Evolutionary conservation across 352 stramenopile genomes (phyloP), one percentile per base, ranked within the genome.

Genomic region (Globisporangium middletonii): DNA sequence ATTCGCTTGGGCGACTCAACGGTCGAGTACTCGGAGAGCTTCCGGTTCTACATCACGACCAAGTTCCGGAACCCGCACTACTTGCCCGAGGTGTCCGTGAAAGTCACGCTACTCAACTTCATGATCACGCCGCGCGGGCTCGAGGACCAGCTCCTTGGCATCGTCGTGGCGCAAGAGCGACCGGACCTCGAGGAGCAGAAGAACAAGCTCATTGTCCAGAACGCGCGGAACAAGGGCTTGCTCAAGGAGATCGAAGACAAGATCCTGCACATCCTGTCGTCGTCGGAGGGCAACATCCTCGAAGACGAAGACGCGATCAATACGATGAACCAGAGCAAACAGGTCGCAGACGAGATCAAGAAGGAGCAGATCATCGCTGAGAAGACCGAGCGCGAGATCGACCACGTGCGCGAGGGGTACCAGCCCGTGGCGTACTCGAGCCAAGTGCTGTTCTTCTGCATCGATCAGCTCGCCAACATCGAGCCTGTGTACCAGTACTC

Each of bases 161-260:
- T 97, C 43, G 89, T 97, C n/a, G 90, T 98, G 1, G 83, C 86
- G 0, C 73, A 97, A 52, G 92, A 98, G 51, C 75, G 89, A n/a
- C 88, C 91, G 0, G 91, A 98, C 57, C 68, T 98, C 2, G 92
- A 97, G 63, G 80, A 96, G 57, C 85, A 97, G 57, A 97, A 97
- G 71, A 97, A 96, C 72, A 83, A 93, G 42, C 66, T 98, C 30
- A 97, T 97, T 47, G 67, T 97, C 0, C 87, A 97, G 55, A 92
- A 83, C 35, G 92, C 92, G 13, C 84, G 89, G 35, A 98, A 98
- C 68, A 96, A 96, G 57, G 75, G 77, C 0, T 67, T 95, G 51
- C 76, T 98, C 13, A 97, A 97, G 59, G 89, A 97, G 45, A 97
- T 98, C 53, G 93, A 98, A 67, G 90, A 97, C 65, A 94, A 92